phyloP scores from a whole-genome alignment of 2,329 filamentous ascomycete genomes.

The Pseudonectria buxi region DNA sequence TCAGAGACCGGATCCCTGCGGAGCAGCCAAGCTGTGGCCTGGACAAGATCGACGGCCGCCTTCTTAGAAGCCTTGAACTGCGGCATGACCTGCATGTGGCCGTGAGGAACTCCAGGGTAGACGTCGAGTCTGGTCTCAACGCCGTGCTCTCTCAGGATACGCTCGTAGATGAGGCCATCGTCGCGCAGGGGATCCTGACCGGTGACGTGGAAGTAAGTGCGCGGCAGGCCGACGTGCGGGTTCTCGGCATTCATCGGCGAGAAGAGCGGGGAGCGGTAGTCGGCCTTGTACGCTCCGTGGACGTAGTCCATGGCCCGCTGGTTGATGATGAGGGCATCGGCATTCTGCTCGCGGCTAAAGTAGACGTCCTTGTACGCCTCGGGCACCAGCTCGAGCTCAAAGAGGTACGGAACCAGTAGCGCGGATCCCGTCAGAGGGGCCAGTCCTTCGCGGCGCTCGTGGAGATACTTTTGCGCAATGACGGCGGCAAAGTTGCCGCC shows the following conservation, averaged over 20 bases:
- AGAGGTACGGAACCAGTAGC: constrained; percentile 3
- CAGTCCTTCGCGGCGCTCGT: not conserved
- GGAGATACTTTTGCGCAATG: constrained; percentile 6
- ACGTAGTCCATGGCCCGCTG: constrained; percentile 11
- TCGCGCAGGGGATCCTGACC: constrained; percentile 46
- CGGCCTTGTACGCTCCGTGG: constrained; percentile 21
- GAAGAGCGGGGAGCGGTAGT: constrained; percentile 22
- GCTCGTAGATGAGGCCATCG: constrained; percentile 46
- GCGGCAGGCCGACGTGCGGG: constrained; percentile 31
- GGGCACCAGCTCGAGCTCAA: constrained; percentile 9
- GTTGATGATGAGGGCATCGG: constrained; percentile 28
- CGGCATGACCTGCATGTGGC: constrained; percentile 1
- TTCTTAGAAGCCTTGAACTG: constrained; percentile 2
- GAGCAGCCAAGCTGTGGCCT: not conserved
- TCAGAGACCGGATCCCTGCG: not conserved
- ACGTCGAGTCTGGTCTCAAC: constrained; percentile 37
- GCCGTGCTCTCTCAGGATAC: constrained; percentile 35
- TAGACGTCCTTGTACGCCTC: constrained; percentile 33
- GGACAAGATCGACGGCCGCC: not conserved
- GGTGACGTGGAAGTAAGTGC: constrained; percentile 42
- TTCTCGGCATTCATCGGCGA: constrained; percentile 27
- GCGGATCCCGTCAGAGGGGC: constrained; percentile 3
- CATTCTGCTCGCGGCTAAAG: constrained; percentile 36
- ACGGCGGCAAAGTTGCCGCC: constrained; percentile 11
- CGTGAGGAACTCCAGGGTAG: constrained; percentile 3